phyloP scores from a whole-genome alignment of 441 rosid genomes.

The Populus hybrid region DNA sequence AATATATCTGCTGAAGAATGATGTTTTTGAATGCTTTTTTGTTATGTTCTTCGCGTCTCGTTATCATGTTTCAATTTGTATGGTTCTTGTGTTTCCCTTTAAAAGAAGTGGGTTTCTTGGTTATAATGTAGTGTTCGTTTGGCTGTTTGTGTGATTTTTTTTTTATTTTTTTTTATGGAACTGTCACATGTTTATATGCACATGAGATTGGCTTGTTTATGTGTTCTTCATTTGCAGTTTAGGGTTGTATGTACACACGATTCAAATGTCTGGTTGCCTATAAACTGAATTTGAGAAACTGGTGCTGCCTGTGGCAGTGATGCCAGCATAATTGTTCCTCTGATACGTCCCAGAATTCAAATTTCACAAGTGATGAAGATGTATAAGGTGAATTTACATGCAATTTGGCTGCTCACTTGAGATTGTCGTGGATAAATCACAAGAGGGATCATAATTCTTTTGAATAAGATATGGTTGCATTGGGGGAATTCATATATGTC shows the following conservation, averaged over 20 bases:
- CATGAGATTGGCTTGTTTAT: not conserved
- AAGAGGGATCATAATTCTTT: no score
- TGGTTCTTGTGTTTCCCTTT: not conserved
- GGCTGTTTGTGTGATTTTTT: not conserved
- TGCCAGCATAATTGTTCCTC: conserved; percentile 18
- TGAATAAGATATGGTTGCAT: no score
- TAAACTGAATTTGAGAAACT: conserved; percentile 2
- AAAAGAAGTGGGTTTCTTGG: not conserved
- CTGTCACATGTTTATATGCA: not conserved
- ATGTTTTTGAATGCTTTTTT: not conserved
- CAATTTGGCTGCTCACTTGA: no score
- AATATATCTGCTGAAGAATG: not conserved
- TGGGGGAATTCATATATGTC: no score
- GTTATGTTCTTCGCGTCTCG: not conserved
- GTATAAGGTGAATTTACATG: conserved; percentile 16
- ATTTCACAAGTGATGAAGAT: conserved; percentile 18
- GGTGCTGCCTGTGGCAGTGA: conserved; percentile 23
- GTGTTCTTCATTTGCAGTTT: no score
- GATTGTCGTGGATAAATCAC: no score
- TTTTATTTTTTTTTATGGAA: not conserved
- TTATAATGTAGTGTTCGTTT: not conserved
- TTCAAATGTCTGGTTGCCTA: no score
- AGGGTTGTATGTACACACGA: no score
- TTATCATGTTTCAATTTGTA: not conserved
- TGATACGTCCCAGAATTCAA: conserved; percentile 19